A percentile compares a stretch with the other conserved stretches of the same genome.
phyloP scores from a whole-genome alignment of 345 rosid genomes.

The Capsella bursapastoris region DNA sequence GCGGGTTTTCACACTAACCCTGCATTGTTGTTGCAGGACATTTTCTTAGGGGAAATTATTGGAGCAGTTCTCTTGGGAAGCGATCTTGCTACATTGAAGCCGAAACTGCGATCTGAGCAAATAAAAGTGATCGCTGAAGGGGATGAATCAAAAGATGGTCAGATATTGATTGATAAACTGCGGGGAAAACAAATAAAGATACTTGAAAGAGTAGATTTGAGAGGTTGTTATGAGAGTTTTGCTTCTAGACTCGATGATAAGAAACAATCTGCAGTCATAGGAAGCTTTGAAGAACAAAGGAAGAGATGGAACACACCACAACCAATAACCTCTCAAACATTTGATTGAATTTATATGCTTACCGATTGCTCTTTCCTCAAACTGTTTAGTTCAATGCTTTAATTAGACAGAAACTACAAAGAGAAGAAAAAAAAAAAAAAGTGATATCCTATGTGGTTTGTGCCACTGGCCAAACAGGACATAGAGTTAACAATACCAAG shows the following conservation, averaged over 20 bases:
- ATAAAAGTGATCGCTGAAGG: constrained; percentile 64
- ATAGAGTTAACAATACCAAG: background rate
- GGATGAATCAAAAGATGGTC: constrained; percentile 63
- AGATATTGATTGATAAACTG: constrained; percentile 45
- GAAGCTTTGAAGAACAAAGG: constrained; percentile 75
- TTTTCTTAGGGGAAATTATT: constrained; percentile 78
- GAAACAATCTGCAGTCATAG: constrained; percentile 72
- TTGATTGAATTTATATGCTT: constrained; percentile 16
- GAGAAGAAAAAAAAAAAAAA: too few species aligned
- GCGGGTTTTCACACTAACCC: constrained; percentile 15
- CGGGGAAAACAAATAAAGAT: constrained; percentile 50
- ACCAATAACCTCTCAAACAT: background rate
- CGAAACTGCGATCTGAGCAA: constrained; percentile 44
- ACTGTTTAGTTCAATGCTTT: constrained; percentile 22
- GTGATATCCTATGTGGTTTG: background rate
- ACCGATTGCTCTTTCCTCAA: background rate
- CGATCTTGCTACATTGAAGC: constrained; percentile 50
- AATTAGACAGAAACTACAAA: background rate
- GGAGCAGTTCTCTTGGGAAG: constrained; percentile 70
- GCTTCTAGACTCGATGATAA: constrained; percentile 51
- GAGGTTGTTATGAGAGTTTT: constrained; percentile 52
- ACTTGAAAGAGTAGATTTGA: constrained; percentile 53
- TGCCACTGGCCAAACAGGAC: background rate
- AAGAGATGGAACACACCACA: constrained; percentile 60
- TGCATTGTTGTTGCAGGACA: constrained; percentile 53